Conservation (phyloP, 148 eudicot species). For the Persicaria maculosa region DNA sequence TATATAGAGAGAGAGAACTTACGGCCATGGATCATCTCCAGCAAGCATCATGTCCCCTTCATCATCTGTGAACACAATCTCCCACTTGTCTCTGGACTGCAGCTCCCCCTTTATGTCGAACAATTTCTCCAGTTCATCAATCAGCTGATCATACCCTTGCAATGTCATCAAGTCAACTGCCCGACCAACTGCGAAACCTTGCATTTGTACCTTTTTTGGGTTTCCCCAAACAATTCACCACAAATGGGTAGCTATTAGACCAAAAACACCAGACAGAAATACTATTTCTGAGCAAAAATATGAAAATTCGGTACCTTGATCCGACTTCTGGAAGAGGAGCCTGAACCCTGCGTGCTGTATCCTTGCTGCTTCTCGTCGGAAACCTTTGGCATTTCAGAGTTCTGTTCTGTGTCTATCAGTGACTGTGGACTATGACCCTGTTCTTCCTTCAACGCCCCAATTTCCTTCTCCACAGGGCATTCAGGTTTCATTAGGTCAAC, state of each 20-base stretch:
- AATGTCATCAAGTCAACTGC: constrained; percentile 75
- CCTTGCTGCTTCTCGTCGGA: constrained; percentile 28
- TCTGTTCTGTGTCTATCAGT: neutral
- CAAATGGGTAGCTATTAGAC: neutral
- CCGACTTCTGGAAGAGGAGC: constrained; percentile 61
- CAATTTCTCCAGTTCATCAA: constrained; percentile 62
- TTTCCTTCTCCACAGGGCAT: constrained; percentile 23
- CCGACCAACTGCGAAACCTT: constrained; percentile 86
- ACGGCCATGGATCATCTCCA: constrained; percentile 96
- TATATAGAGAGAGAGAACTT: constrained; percentile 21
- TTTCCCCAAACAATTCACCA: neutral
- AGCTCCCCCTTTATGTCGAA: constrained; percentile 79
- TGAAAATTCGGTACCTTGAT: constrained; percentile 51
- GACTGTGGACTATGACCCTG: neutral
- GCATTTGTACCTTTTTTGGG: constrained; percentile 75
- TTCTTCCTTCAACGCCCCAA: neutral
- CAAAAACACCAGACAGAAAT: neutral
- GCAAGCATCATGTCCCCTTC: constrained; percentile 95
- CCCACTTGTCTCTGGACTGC: constrained; percentile 57
- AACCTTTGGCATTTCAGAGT: constrained; percentile 10
- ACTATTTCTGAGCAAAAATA: neutral
- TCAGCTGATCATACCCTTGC: constrained; percentile 62
- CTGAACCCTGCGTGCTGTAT: constrained; percentile 29
- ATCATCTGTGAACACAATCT: constrained; percentile 77
- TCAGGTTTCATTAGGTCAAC: constrained; percentile 51